A percentile compares a stretch with the other conserved stretches of the same genome.
phyloP scores from a whole-genome alignment of 106 monocot species.

The Gastrodia elata region DNA sequence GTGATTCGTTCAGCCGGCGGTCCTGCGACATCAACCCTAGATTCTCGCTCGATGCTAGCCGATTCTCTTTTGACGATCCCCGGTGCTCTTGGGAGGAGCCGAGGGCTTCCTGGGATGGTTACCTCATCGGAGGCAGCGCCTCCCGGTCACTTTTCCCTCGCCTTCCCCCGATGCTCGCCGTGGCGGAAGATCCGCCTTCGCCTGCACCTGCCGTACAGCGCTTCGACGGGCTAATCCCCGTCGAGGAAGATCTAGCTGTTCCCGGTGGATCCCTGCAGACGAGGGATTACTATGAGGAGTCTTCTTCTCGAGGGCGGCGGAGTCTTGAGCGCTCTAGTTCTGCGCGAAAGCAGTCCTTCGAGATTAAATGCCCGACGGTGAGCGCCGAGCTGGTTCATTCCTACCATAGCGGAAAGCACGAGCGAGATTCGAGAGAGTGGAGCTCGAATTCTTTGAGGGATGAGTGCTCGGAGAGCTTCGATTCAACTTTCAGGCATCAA shows the following conservation, averaged over 20 bases:
- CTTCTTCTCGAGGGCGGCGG: slow-evolving; percentile 2
- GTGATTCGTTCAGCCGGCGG: slow-evolving; percentile 8
- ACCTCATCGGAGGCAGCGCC: slow-evolving; percentile 9
- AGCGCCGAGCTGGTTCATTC: slow-evolving; percentile 7
- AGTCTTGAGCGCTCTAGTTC: slow-evolving; percentile 14
- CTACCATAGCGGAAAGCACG: slow-evolving; percentile 1
- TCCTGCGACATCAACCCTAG: slow-evolving; percentile 48
- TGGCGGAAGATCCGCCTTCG: slow-evolving; percentile 19
- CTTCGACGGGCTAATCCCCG: slow-evolving; percentile 12
- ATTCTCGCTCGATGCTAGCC: slow-evolving; percentile 55
- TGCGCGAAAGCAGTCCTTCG: background rate
- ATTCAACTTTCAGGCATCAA: background rate
- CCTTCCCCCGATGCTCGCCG: slow-evolving; percentile 49
- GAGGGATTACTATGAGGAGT: slow-evolving; percentile 11
- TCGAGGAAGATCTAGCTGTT: slow-evolving; percentile 10
- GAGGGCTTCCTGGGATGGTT: slow-evolving; percentile 65
- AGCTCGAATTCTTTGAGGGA: slow-evolving; percentile 11
- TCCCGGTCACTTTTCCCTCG: slow-evolving; percentile 21
- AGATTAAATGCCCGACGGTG: background rate
- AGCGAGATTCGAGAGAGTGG: slow-evolving; percentile 12
- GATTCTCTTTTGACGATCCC: slow-evolving; percentile 48
- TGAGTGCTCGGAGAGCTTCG: slow-evolving; percentile 8
- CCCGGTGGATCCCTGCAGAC: slow-evolving; percentile 20
- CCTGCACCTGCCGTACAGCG: slow-evolving; percentile 15
- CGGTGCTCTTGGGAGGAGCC: slow-evolving; percentile 57